Conservation (phyloP, 352 stramenopile genomes). For the Globisporangium echinulatum region DNA sequence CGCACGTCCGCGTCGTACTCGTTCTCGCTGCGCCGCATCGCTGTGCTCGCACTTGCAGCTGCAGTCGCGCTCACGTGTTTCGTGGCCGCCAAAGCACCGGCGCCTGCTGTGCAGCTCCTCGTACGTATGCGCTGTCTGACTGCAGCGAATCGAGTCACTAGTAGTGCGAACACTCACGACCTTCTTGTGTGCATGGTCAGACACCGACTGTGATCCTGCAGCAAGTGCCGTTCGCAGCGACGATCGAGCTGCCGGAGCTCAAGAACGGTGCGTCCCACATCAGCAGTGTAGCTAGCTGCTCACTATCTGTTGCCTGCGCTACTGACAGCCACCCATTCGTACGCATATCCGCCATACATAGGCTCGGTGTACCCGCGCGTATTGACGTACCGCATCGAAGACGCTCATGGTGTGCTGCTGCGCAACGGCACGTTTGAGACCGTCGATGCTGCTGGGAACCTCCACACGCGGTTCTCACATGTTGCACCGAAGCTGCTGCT, state of each 20-base stretch:
- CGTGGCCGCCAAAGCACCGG: neutral
- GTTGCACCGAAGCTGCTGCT: constrained; percentile 44
- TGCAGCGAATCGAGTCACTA: neutral
- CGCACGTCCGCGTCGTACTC: neutral
- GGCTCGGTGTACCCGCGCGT: constrained; percentile 63
- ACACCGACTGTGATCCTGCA: constrained; percentile 67
- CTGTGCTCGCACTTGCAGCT: neutral
- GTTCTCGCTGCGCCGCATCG: neutral
- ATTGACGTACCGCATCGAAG: constrained; percentile 49
- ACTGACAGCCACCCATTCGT: neutral
- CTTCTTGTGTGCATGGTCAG: constrained; percentile 11
- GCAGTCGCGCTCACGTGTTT: neutral
- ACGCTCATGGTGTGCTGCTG: constrained; percentile 37
- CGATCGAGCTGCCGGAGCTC: constrained; percentile 57
- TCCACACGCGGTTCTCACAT: constrained; percentile 30
- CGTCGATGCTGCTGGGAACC: constrained; percentile 62
- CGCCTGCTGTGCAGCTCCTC: constrained; percentile 1
- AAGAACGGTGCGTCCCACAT: constrained; percentile 48
- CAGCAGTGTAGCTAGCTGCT: too few relatives aligned
- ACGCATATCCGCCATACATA: constrained; percentile 11
- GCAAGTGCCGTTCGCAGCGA: constrained; percentile 58
- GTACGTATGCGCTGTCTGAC: neutral
- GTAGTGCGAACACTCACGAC: too few relatives aligned
- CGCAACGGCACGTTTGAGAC: constrained; percentile 61
- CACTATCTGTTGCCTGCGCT: too few relatives aligned